phyloP scores from a whole-genome alignment of 1,284 basidiomycete species.

The Moniliophthora roreri region DNA sequence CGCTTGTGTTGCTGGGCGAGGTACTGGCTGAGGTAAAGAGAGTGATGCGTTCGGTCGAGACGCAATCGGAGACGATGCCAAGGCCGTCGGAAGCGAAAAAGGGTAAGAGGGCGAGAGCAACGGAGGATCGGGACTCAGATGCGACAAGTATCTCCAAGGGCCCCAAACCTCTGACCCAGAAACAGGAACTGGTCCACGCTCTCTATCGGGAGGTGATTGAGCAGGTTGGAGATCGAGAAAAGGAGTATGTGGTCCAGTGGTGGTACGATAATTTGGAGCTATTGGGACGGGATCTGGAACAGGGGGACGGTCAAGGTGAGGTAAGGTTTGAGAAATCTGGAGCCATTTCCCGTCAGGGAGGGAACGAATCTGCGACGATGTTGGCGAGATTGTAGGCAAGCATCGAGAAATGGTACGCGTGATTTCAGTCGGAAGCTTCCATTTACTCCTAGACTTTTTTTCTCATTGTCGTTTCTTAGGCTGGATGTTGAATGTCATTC shows the following conservation, averaged over 20 bases:
- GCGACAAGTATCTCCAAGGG: constrained; percentile 28
- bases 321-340: background rate
- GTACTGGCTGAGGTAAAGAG: constrained; percentile 46
- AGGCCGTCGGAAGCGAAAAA: background rate
- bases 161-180: constrained; percentile 8
- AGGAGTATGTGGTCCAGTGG: constrained; percentile 63
- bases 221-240: constrained; percentile 64
- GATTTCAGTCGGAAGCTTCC: no score
- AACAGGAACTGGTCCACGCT: constrained; percentile 51
- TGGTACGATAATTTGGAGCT: constrained; percentile 46
- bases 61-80: constrained; percentile 19
- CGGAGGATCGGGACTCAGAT: constrained; percentile 25
- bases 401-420: no score
- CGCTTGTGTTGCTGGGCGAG: constrained; percentile 51
- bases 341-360: background rate
- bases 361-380: constrained; percentile 1
- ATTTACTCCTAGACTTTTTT: no score
- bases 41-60: no score
- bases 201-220: constrained; percentile 61
- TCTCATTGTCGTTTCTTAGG: no score
- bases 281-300: background rate
- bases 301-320: background rate
- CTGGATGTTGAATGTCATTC: no score
- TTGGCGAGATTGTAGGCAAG: background rate
- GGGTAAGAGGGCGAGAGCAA: constrained; percentile 18